A percentile compares a stretch with the other conserved stretches of the same genome.
phyloP scores from a whole-genome alignment of 371 early-diverging fungal genomes.

The Apophysomyces sp. region DNA sequence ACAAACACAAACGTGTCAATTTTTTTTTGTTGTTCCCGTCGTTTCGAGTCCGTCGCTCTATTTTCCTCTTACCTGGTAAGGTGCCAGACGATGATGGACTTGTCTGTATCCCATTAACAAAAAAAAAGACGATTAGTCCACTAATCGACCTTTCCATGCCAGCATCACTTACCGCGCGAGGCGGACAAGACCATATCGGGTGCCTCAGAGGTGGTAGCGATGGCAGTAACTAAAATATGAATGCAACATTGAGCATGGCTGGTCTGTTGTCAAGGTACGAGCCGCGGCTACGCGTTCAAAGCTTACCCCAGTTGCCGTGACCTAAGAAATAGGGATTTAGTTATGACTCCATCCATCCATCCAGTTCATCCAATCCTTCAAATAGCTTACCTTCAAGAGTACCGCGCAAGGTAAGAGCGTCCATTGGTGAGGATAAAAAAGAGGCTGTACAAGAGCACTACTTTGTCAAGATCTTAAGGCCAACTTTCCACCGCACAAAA shows the following conservation, averaged over 20 bases:
- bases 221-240: conserved; percentile 73
- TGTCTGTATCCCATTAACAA: conserved; percentile 55
- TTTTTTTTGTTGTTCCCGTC: too few species aligned
- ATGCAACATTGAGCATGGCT: background rate
- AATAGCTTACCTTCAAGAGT: conserved; percentile 40
- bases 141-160: background rate
- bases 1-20: background rate
- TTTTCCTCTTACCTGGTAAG: conserved; percentile 56
- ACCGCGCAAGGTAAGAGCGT: conserved; percentile 62
- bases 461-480: background rate
- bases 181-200: conserved; percentile 93
- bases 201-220: conserved; percentile 92
- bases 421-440: conserved; percentile 46
- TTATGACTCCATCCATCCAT: conserved; percentile 16
- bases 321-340: conserved; percentile 16
- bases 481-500: background rate
- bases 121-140: background rate
- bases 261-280: background rate
- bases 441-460: conserved; percentile 18
- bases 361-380: conserved; percentile 5
- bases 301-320: conserved; percentile 49
- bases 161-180: conserved; percentile 88
- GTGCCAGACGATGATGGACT: conserved; percentile 93
- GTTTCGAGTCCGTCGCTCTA: too few species aligned
- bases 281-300: background rate